phyloP scores from a whole-genome alignment of 148 eudicot species.

The Fallopia convolvulus region DNA sequence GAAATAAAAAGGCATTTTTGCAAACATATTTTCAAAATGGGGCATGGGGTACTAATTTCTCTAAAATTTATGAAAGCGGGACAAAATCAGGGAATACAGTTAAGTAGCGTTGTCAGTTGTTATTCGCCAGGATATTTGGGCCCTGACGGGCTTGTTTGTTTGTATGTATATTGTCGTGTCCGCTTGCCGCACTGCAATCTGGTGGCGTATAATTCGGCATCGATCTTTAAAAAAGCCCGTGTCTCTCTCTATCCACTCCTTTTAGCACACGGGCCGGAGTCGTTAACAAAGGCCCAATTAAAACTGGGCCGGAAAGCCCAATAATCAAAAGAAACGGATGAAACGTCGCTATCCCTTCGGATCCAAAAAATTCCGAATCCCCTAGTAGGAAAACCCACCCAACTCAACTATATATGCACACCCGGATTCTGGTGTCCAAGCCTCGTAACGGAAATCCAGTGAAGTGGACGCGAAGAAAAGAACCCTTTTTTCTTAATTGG shows the following conservation, averaged over 20 bases:
- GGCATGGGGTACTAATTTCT: too few relatives aligned
- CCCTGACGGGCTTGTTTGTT: neutral
- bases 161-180: neutral
- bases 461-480: slow-evolving; percentile 13
- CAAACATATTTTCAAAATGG: too few relatives aligned
- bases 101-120: neutral
- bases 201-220: neutral
- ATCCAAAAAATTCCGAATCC: neutral
- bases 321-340: neutral
- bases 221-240: neutral
- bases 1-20: too few relatives aligned
- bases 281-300: neutral
- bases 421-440: neutral
- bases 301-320: neutral
- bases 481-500: slow-evolving; percentile 7
- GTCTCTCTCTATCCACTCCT: neutral
- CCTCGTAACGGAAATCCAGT: slow-evolving; percentile 10
- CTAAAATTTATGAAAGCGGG: neutral
- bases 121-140: neutral
- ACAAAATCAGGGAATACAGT: slow-evolving; percentile 3
- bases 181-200: neutral
- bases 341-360: slow-evolving; percentile 7
- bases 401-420: neutral
- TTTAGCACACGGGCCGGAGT: neutral
- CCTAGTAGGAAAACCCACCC: neutral